Conservation (phyloP, 768 basidiomycete genomes). For the Leccinum pellstonianum region DNA sequence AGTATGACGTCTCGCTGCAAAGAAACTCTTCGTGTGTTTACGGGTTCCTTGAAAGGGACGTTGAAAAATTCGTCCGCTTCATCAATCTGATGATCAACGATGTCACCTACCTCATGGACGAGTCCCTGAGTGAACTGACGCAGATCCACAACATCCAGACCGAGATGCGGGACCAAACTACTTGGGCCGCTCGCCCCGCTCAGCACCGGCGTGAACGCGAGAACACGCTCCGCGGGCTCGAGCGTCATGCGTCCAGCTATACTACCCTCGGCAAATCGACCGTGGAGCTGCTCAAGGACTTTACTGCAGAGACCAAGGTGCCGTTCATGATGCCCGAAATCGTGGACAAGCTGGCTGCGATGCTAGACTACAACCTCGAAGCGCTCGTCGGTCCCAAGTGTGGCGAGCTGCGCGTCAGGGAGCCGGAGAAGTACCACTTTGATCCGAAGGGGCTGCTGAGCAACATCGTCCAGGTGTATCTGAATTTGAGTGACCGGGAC, state of each 20-base stretch:
- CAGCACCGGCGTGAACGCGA: constrained; percentile 86
- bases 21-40: constrained; percentile 1
- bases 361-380: constrained; percentile 93
- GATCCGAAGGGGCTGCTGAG: constrained; percentile 77
- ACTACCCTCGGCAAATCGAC: constrained; percentile 84
- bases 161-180: constrained; percentile 74
- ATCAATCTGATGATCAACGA: constrained; percentile 99
- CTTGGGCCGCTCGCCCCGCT: constrained; percentile 65
- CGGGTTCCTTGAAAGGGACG: constrained; percentile 50
- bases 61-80: constrained; percentile 93
- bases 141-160: constrained; percentile 86
- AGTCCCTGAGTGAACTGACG: constrained; percentile 83
- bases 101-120: constrained; percentile 96
- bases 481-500: constrained; percentile 79
- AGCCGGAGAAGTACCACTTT: constrained; percentile 88
- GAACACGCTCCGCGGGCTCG: constrained; percentile 70
- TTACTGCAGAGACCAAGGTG: constrained; percentile 86
- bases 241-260: constrained; percentile 83
- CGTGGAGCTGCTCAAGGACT: constrained; percentile 86
- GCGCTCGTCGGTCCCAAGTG: constrained; percentile 87
- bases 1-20: constrained; percentile 21
- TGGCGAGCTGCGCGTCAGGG: constrained; percentile 79
- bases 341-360: constrained; percentile 90
- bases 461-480: constrained; percentile 86
- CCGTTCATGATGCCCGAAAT: constrained; percentile 98